A percentile compares a stretch with the other conserved stretches of the same genome.
Evolutionary conservation across 768 basidiomycete species (phyloP).

Genomic region (Chiua virens): DNA sequence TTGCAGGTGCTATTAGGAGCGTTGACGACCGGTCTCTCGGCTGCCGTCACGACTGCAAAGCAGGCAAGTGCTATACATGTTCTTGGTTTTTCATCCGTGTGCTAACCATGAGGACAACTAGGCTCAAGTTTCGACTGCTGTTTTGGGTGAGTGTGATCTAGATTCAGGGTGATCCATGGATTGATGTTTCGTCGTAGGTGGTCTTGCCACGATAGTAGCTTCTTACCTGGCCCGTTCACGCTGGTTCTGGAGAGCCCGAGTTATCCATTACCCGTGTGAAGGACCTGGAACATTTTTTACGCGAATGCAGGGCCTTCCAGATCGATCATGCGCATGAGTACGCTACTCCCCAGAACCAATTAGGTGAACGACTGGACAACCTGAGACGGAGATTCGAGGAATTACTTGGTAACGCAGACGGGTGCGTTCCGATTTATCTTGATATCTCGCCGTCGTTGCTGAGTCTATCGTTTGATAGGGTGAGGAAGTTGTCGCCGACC

Average conservation of each 20-base stretch:
- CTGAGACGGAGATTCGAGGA: conserved; percentile 30
- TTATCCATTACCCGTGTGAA: conserved; percentile 53
- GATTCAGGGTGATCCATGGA: background rate
- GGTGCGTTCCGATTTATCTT: conserved; percentile 13
- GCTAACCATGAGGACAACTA: conserved; percentile 8
- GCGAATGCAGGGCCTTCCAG: conserved; percentile 56
- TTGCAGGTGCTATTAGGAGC: conserved; percentile 65
- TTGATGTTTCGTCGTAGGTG: conserved; percentile 40
- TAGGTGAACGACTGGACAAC: conserved; percentile 5
- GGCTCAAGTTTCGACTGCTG: conserved; percentile 39
- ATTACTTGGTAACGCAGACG: conserved; percentile 24
- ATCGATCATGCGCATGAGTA: conserved; percentile 54
- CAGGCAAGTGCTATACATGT: conserved; percentile 34
- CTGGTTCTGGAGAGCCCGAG: conserved; percentile 71
- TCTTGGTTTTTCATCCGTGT: no score
- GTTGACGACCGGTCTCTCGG: conserved; percentile 64
- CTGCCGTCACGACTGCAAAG: conserved; percentile 39
- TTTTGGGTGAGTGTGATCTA: conserved; percentile 35
- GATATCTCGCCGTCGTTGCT: background rate
- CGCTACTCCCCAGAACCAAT: conserved; percentile 1
- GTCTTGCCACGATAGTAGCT: conserved; percentile 64
- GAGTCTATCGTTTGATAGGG: conserved; percentile 7
- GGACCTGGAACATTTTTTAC: conserved; percentile 66
- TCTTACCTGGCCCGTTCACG: conserved; percentile 71
- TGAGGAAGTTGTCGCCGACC: conserved; percentile 19